Conservation (phyloP, 2,329 filamentous ascomycete species). For the Penicillium sp. region DNA sequence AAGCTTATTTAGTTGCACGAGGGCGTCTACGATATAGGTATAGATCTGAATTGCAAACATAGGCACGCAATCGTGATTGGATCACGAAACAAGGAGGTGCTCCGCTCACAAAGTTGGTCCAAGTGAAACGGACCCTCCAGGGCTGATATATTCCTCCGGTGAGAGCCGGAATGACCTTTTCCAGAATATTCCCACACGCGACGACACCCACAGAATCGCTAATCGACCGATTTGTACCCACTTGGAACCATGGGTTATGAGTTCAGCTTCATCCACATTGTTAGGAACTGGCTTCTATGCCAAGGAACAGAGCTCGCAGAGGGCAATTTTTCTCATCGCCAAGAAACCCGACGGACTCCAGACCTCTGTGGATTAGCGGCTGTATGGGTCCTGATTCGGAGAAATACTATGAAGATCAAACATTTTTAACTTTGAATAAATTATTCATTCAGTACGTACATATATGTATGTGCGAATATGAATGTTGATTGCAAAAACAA, state of each 20-base stretch:
- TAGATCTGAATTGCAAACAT: neutral
- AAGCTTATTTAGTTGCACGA: conserved; percentile 6
- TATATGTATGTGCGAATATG: too few relatives aligned
- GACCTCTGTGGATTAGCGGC: neutral
- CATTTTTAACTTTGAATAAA: neutral
- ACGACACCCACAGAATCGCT: neutral
- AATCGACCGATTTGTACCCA: neutral
- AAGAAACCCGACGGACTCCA: neutral
- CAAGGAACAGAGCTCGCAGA: neutral
- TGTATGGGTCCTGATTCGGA: neutral
- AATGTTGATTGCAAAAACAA: neutral
- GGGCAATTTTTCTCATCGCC: neutral
- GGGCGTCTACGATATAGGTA: neutral
- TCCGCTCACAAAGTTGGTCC: neutral
- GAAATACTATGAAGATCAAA: neutral
- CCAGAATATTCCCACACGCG: neutral
- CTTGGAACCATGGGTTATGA: neutral
- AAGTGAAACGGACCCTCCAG: neutral
- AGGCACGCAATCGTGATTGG: neutral
- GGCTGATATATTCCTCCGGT: neutral
- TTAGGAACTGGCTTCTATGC: neutral
- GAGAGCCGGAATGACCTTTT: neutral
- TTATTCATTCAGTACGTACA: neutral
- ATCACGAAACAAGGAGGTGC: neutral
- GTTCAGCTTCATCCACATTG: neutral